Conservation (phyloP, 2,329 filamentous ascomycete genomes). For the Sporothrix pseudoabietina region DNA sequence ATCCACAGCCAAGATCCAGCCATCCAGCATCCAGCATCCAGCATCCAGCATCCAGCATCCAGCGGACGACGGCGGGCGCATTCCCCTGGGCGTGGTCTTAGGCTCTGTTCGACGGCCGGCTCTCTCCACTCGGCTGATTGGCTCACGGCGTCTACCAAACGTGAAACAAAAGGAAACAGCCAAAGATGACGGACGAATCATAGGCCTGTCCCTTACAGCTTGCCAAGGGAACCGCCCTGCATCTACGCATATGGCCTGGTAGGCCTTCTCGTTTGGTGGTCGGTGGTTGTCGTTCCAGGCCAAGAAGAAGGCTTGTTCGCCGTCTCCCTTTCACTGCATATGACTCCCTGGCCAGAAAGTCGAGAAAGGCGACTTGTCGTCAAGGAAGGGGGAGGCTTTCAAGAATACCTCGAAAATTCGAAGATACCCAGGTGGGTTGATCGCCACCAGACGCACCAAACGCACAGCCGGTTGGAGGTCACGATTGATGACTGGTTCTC, state of each 20-base stretch:
- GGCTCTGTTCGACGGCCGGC: not conserved
- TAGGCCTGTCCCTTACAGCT: conserved; percentile 27
- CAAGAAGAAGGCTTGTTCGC: not conserved
- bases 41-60: not conserved
- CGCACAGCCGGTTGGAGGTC: conserved; percentile 6
- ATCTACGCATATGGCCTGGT: conserved; percentile 12
- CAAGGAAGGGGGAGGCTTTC: not conserved
- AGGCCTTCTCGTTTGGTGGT: not conserved
- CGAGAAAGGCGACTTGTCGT: not conserved
- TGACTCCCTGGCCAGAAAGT: not conserved
- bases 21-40: not conserved
- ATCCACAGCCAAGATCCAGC: conserved; percentile 14
- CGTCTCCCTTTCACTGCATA: conserved; percentile 21
- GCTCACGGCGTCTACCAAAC: conserved; percentile 7
- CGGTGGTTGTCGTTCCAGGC: not conserved
- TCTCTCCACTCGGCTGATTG: conserved; percentile 27
- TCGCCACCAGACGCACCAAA: conserved; percentile 13
- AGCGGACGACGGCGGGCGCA: not conserved
- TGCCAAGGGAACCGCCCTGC: conserved; percentile 21
- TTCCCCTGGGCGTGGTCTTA: conserved; percentile 1
- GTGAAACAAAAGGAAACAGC: conserved; percentile 31
- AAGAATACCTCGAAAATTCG: not conserved
- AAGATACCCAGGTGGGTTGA: not conserved
- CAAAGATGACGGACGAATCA: conserved; percentile 25
- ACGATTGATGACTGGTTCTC: conserved; percentile 18